phyloP scores from a whole-genome alignment of 768 basidiomycete species.

The Naganishia friedmannii region DNA sequence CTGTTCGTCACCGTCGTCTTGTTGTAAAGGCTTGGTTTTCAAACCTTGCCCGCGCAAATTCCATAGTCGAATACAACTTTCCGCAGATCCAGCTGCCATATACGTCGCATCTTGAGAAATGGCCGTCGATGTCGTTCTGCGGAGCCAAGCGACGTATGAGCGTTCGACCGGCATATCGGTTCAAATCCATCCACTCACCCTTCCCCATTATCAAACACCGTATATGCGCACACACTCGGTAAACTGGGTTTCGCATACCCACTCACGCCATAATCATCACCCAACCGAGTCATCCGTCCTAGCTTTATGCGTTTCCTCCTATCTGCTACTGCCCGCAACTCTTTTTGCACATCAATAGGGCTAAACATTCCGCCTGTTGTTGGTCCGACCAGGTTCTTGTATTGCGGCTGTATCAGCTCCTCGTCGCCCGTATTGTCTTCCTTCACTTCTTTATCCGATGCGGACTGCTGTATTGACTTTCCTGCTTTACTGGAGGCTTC shows the following conservation, averaged over 20 bases:
- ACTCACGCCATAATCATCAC: slow-evolving; percentile 17
- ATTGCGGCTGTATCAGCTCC: slow-evolving; percentile 28
- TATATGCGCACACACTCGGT: slow-evolving; percentile 93
- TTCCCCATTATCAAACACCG: slow-evolving; percentile 89
- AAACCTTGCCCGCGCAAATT: slow-evolving; percentile 88
- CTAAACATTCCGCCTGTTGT: slow-evolving; percentile 69
- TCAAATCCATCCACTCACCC: slow-evolving; percentile 61
- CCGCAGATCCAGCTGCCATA: slow-evolving; percentile 90
- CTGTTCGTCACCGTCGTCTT: not conserved
- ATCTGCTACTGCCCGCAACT: slow-evolving; percentile 84
- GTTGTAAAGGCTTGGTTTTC: slow-evolving; percentile 39
- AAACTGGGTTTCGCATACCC: slow-evolving; percentile 56
- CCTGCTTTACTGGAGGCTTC: slow-evolving; percentile 10
- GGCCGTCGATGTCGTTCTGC: slow-evolving; percentile 74
- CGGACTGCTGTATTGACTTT: not conserved
- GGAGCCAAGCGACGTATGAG: slow-evolving; percentile 2
- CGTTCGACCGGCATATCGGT: slow-evolving; percentile 15
- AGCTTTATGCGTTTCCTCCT: slow-evolving; percentile 85
- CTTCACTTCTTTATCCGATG: not conserved
- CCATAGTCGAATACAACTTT: slow-evolving; percentile 94
- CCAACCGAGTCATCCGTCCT: slow-evolving; percentile 58
- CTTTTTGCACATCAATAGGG: slow-evolving; percentile 80
- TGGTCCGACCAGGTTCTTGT: slow-evolving; percentile 17
- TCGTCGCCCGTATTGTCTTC: not conserved
- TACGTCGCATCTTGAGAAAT: slow-evolving; percentile 89